Evolutionary conservation across 768 basidiomycete species (phyloP).

Genomic region (Amanita polypyramis): DNA sequence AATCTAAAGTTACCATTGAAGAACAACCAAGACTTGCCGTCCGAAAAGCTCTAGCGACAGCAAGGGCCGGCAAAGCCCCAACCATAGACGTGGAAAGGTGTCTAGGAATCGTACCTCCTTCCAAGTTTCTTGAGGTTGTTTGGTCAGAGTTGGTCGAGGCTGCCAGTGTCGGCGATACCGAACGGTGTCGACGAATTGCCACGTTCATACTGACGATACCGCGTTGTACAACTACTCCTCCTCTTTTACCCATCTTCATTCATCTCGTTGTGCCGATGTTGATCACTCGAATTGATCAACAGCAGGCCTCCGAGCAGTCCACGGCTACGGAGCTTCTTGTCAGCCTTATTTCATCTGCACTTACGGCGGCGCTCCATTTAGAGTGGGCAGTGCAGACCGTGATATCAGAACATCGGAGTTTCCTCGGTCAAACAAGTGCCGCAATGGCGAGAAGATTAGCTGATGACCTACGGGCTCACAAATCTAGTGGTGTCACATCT

Average conservation of each 20-base stretch:
- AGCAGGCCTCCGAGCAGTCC: constrained; percentile 41
- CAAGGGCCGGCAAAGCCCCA: constrained; percentile 53
- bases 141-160: constrained; percentile 55
- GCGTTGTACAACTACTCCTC: constrained; percentile 37
- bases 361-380: constrained; percentile 58
- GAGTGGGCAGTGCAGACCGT: constrained; percentile 57
- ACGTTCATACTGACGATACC: constrained; percentile 63
- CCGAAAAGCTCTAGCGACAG: constrained; percentile 43
- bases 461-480: constrained; percentile 44
- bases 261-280: constrained; percentile 56
- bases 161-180: constrained; percentile 48
- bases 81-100: constrained; percentile 58
- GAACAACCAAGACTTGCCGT: constrained; percentile 49
- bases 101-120: constrained; percentile 45
- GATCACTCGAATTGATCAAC: constrained; percentile 44
- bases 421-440: constrained; percentile 53
- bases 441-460: constrained; percentile 60
- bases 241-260: constrained; percentile 66
- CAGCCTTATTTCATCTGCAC: constrained; percentile 50
- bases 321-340: constrained; percentile 54
- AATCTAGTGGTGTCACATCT: constrained; percentile 36
- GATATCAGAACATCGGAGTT: constrained; percentile 34
- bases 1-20: constrained; percentile 8
- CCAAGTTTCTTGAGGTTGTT: constrained; percentile 52
- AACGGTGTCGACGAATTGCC: constrained; percentile 52